These are phyloP conservation scores for Thelonectria blattea DNA, from an alignment of 2,329 filamentous ascomycete species.

Conservation along the genomic window DNA sequence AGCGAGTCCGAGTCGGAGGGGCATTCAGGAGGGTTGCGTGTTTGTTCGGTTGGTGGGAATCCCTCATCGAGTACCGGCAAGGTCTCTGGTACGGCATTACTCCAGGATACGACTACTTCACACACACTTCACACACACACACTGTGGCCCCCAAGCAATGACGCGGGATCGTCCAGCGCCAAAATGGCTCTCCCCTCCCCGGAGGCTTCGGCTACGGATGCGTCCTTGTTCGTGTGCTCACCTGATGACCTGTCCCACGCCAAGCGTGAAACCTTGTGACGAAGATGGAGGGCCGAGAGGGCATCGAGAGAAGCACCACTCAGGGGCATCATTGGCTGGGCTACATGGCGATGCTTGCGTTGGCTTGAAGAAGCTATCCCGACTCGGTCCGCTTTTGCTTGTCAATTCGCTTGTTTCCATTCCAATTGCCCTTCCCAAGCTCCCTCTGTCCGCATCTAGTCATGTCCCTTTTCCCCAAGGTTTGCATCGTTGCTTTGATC, in stretches of 20 bases:
- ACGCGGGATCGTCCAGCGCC: conserved; percentile 26
- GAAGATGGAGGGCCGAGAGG: conserved; percentile 33
- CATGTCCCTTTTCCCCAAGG: neutral
- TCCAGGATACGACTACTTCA: too few species aligned
- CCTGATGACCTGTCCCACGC: conserved; percentile 33
- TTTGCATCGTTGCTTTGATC: neutral
- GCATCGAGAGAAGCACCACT: conserved; percentile 16
- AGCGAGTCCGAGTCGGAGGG: neutral
- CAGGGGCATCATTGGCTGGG: conserved; percentile 16
- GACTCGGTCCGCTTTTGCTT: neutral
- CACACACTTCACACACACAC: too few species aligned
- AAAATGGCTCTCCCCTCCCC: conserved; percentile 24
- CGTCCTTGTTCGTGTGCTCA: conserved; percentile 31
- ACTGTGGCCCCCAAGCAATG: conserved; percentile 22
- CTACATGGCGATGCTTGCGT: conserved; percentile 12
- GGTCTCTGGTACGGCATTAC: conserved; percentile 15
- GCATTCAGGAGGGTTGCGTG: conserved; percentile 13
- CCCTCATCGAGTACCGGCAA: conserved; percentile 4
- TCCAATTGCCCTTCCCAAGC: too few species aligned
- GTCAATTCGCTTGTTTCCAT: neutral
- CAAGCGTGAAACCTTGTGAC: conserved; percentile 36
- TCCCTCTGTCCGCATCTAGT: neutral
- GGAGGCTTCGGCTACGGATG: conserved; percentile 36
- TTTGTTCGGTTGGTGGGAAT: conserved; percentile 9
- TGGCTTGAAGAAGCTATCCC: neutral